These are phyloP conservation scores for Mortierella sp. DNA, from an alignment of 371 early-diverging fungal genomes.

Conservation along the genomic window DNA sequence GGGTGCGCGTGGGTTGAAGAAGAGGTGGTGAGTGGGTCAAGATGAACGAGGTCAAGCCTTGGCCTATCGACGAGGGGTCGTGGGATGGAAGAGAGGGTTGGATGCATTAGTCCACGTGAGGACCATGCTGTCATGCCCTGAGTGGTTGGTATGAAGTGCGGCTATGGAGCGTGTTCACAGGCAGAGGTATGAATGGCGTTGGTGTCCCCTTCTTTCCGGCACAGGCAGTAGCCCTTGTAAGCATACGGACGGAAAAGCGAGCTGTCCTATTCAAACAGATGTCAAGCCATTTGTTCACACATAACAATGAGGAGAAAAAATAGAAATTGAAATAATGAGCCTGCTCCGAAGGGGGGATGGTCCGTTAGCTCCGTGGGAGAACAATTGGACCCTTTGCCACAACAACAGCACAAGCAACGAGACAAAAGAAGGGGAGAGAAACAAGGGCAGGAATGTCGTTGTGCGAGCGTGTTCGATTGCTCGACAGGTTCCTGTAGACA, in stretches of 20 bases:
- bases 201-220: no score
- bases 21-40: not conserved
- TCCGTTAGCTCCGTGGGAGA: slow-evolving; percentile 10
- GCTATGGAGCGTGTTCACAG: no score
- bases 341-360: not conserved
- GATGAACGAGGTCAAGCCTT: not conserved
- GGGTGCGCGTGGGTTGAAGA: slow-evolving; percentile 1
- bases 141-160: not conserved
- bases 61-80: slow-evolving; percentile 6
- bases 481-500: not conserved
- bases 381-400: not conserved
- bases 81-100: not conserved
- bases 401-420: not conserved
- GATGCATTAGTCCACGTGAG: not conserved
- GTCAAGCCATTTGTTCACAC: no score
- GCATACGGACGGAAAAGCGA: no score
- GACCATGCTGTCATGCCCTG: not conserved
- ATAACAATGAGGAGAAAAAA: no score
- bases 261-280: no score
- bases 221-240: no score
- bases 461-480: not conserved
- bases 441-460: not conserved
- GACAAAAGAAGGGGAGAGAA: not conserved
- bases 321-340: slow-evolving; percentile 1
- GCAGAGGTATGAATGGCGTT: no score